These are phyloP conservation scores for Xanthoconium stramineum DNA, from an alignment of 768 basidiomycete genomes.

Conservation along the genomic window DNA sequence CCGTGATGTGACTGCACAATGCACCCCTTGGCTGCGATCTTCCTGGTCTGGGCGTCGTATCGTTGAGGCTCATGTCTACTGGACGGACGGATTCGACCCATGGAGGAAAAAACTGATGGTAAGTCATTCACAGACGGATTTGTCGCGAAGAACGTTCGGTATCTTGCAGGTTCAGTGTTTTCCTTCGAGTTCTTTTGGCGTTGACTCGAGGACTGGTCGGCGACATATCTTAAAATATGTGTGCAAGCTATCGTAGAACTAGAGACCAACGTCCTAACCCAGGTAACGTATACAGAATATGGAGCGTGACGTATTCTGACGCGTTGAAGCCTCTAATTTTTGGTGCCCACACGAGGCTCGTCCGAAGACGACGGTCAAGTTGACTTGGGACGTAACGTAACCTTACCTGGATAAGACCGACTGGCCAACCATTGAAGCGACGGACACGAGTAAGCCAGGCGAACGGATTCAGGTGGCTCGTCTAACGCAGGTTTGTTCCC, in stretches of 20 bases:
- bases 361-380: background rate
- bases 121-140: constrained; percentile 27
- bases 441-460: background rate
- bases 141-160: constrained; percentile 10
- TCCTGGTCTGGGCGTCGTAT: background rate
- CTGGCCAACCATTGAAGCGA: background rate
- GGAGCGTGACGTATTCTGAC: background rate
- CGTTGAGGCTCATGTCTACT: constrained; percentile 11
- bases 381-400: constrained; percentile 11
- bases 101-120: constrained; percentile 32
- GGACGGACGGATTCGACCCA: constrained; percentile 13
- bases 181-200: no score
- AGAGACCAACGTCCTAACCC: constrained; percentile 6
- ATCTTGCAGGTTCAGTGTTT: constrained; percentile 5
- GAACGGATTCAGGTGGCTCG: background rate
- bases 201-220: background rate
- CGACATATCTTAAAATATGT: constrained; percentile 1
- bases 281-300: constrained; percentile 2
- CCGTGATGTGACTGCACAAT: constrained; percentile 1
- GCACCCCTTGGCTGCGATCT: background rate
- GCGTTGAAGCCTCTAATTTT: background rate
- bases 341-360: constrained; percentile 9
- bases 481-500: background rate
- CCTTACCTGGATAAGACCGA: constrained; percentile 1
- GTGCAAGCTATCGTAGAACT: constrained; percentile 3